Base-by-base conservation (phyloP, 192 early-diverging fungal species). In the Pilobolus umbonatus region DNA sequence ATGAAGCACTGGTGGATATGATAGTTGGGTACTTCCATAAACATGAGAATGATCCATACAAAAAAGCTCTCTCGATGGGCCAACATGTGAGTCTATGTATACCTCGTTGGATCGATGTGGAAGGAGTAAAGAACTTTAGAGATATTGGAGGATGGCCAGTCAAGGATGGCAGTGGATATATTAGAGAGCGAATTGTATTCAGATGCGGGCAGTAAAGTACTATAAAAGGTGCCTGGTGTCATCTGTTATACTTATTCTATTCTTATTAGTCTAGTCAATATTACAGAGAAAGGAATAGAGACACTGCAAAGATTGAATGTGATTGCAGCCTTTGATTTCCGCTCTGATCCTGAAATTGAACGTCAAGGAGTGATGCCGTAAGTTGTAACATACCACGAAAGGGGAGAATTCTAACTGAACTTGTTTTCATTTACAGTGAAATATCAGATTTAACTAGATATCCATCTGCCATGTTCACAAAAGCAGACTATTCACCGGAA, bases 51-150 rank as follows among this genome's bases (percentile, higher is more conserved):
- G 54, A 64, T 35, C 56, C 64, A 3, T 65, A 57, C 40, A 19
- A 31, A 32, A 57, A 59, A 22, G 48, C 47, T 0, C 26, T 45
- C 38, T 21, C 47, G 12, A 65, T 65, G 64, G 54, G 64, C 25
- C 61, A 53, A 12, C 55, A 48, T 58, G 39, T 47, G 1, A 35
- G 39, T 25, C 35, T 73, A n/a, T 44, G 36, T 25, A 70, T 75
- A 34, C 68, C 68, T 19, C 47, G 68, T 30, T 75, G 69, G 65
- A 67, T 75, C 11, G 70, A 75, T 64, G 72, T 81, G 3, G 72
- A 74, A 2, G 81, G 81, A 5, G 78, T 83, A 12, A 64, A 72
- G 44, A 83, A 83, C 45, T 80, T 83, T 56, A 67, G 81, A 49
- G 79, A 78, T 55, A 54, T 83, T 17, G 81, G 81, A 45, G 79